Evolutionary conservation across 176 grass and related monocot species (phyloP).

Genomic region (Paspalum vaginatum): DNA sequence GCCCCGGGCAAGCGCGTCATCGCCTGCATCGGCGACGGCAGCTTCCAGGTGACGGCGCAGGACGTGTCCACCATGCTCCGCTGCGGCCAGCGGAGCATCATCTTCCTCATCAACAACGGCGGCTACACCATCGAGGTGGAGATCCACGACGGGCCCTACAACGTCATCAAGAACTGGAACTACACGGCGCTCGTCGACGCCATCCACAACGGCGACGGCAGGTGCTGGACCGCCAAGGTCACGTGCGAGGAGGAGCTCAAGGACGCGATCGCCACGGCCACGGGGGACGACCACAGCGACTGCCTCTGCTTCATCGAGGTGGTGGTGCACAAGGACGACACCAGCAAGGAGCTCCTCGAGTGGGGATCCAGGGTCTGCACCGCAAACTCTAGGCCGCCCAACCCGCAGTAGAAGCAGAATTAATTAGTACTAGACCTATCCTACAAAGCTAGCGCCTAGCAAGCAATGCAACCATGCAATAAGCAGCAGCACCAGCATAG

Average conservation of each 20-base stretch:
- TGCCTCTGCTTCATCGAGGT: conserved; percentile 64
- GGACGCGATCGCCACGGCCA: conserved; percentile 32
- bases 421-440: no score
- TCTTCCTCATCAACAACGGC: conserved; percentile 94
- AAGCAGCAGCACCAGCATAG: no score
- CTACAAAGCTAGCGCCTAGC: no score
- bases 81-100: conserved; percentile 61
- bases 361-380: conserved; percentile 60
- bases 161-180: conserved; percentile 97
- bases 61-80: conserved; percentile 84
- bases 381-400: conserved; percentile 52
- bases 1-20: conserved; percentile 56
- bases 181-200: conserved; percentile 65
- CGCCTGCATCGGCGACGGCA: conserved; percentile 79
- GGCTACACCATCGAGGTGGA: conserved; percentile 89
- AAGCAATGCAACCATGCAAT: no score
- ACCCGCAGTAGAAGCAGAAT: conserved; percentile 59
- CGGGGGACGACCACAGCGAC: neutral
- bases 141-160: conserved; percentile 90
- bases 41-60: conserved; percentile 88
- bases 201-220: conserved; percentile 73
- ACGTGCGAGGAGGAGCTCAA: conserved; percentile 51
- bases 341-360: conserved; percentile 61
- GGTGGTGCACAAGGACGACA: conserved; percentile 58
- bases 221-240: conserved; percentile 70